Conservation (phyloP, 768 basidiomycete genomes). For the Porphyrellus cyaneotinctus region DNA sequence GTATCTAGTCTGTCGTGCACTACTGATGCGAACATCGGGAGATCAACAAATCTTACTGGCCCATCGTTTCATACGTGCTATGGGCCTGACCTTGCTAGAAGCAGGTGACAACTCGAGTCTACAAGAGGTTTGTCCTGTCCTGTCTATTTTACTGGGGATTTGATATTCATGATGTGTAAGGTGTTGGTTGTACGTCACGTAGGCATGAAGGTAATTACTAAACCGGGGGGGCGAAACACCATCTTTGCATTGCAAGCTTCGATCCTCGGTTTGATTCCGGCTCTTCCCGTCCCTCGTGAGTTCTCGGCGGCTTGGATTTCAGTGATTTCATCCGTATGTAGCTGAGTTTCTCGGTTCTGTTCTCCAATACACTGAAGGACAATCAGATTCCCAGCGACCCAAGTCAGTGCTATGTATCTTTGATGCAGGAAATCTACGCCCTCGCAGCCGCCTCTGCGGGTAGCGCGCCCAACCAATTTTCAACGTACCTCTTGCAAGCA, state of each 20-base stretch:
- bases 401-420: slow-evolving; percentile 46
- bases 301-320: slow-evolving; percentile 46
- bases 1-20: slow-evolving; percentile 57
- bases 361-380: slow-evolving; percentile 13
- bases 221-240: slow-evolving; percentile 58
- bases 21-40: slow-evolving; percentile 55
- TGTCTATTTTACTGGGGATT: neutral
- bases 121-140: slow-evolving; percentile 27
- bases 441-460: slow-evolving; percentile 56
- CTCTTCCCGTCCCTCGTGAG: slow-evolving; percentile 43
- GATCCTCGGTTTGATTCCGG: slow-evolving; percentile 47
- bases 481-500: slow-evolving; percentile 53
- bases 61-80: slow-evolving; percentile 40
- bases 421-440: slow-evolving; percentile 63
- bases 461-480: slow-evolving; percentile 39
- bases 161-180: slow-evolving; percentile 30
- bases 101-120: slow-evolving; percentile 36
- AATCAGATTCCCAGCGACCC: slow-evolving; percentile 11
- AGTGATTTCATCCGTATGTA: slow-evolving; percentile 33
- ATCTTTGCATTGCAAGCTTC: slow-evolving; percentile 54
- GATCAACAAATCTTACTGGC: slow-evolving; percentile 57
- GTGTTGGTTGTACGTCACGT: slow-evolving; percentile 42
- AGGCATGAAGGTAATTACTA: slow-evolving; percentile 48
- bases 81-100: slow-evolving; percentile 44
- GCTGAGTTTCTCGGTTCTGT: neutral